These are phyloP conservation scores for Mycena polygramma DNA, from an alignment of 768 basidiomycete genomes.

Conservation along the genomic window DNA sequence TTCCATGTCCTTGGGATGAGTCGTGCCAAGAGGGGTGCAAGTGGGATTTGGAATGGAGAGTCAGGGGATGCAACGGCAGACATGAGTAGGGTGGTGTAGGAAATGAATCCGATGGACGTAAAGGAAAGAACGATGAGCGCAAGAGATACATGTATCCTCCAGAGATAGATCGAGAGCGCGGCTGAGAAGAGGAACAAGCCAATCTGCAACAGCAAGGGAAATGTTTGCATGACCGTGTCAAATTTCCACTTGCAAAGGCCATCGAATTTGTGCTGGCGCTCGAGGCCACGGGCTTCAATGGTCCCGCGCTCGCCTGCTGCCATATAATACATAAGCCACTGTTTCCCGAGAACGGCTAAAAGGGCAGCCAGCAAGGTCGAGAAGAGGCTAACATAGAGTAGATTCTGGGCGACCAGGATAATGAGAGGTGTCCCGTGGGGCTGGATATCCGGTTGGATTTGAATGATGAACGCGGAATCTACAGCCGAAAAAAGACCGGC, in stretches of 20 bases:
- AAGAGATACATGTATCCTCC: neutral
- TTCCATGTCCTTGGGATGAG: neutral
- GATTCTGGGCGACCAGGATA: neutral
- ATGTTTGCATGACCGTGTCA: neutral
- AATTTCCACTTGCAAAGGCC: slow-evolving; percentile 9
- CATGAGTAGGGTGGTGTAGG: neutral
- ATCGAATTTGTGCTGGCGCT: slow-evolving; percentile 10
- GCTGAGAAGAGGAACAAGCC: neutral
- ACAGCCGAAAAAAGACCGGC: neutral
- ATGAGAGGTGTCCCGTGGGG: neutral
- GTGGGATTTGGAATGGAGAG: neutral
- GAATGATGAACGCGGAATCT: neutral
- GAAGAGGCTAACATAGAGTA: neutral
- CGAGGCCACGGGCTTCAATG: slow-evolving; percentile 3
- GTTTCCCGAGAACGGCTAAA: too few species aligned
- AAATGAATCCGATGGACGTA: neutral
- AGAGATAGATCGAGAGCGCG: neutral
- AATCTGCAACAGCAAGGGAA: neutral
- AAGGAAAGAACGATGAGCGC: neutral
- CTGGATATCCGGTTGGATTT: neutral
- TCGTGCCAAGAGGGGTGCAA: neutral
- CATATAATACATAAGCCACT: too few species aligned
- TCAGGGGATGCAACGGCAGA: neutral
- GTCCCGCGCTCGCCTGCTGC: too few species aligned
- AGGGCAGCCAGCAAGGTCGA: too few species aligned